A percentile compares a stretch with the other conserved stretches of the same genome.
These are phyloP conservation scores for Pulveroboletus sp. DNA, from an alignment of 768 basidiomycete genomes.

Conservation along the genomic window DNA sequence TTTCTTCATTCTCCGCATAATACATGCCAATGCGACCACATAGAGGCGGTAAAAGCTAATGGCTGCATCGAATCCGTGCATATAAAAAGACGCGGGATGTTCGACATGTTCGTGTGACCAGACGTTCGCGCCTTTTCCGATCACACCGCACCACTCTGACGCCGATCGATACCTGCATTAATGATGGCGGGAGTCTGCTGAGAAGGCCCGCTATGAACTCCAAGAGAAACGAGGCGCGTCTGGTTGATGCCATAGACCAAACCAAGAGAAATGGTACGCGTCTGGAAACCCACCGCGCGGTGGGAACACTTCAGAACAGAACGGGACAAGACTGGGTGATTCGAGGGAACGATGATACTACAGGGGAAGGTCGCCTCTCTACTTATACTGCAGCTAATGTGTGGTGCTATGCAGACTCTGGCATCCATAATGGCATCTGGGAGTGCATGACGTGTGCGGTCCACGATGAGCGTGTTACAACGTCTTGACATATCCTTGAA, in stretches of 20 bases:
- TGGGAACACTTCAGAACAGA: too few species aligned
- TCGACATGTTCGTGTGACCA: constrained; percentile 60
- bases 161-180: constrained; percentile 40
- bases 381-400: too few species aligned
- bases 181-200: constrained; percentile 49
- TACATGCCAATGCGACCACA: constrained; percentile 43
- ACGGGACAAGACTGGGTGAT: too few species aligned
- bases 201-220: constrained; percentile 50
- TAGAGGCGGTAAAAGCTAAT: constrained; percentile 16
- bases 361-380: too few species aligned
- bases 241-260: constrained; percentile 57
- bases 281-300: too few species aligned
- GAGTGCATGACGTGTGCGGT: too few species aligned
- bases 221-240: constrained; percentile 44
- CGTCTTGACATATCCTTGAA: constrained; percentile 46
- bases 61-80: constrained; percentile 37
- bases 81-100: constrained; percentile 43
- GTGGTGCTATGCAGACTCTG: too few species aligned
- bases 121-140: constrained; percentile 53
- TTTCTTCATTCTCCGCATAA: constrained; percentile 49
- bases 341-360: too few species aligned
- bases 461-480: too few species aligned
- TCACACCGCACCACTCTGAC: constrained; percentile 45
- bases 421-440: too few species aligned
- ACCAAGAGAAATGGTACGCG: constrained; percentile 47